phyloP scores from a whole-genome alignment of 345 rosid genomes.

The Salix udensis region DNA sequence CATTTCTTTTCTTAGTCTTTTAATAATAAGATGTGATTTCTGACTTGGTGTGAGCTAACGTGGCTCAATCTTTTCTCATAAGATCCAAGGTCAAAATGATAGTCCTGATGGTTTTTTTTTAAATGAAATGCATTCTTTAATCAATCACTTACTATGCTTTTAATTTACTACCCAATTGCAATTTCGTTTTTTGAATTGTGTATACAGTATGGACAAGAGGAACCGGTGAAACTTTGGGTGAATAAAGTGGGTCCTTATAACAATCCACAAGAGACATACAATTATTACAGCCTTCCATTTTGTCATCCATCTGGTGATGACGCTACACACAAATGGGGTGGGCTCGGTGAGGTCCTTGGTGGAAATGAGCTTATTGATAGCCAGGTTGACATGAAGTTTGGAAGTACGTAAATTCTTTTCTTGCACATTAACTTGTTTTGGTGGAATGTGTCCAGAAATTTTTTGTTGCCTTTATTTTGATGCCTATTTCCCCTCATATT shows the following conservation, averaged over 20 bases:
- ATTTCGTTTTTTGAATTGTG: neutral
- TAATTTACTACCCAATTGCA: neutral
- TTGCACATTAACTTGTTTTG: neutral
- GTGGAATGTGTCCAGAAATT: conserved; percentile 2
- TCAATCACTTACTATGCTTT: neutral
- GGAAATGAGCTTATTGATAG: conserved; percentile 99
- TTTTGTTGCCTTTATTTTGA: neutral
- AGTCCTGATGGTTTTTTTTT: neutral
- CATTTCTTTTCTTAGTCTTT: too few species aligned
- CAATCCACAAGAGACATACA: conserved; percentile 99
- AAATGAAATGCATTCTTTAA: neutral
- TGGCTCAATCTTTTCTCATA: neutral
- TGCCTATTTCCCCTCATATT: neutral
- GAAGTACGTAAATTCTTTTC: conserved; percentile 49
- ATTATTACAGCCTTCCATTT: conserved; percentile 97
- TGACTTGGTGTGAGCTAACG: too few species aligned
- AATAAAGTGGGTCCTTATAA: conserved; percentile 99
- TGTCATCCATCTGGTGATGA: conserved; percentile 59
- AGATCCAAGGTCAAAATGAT: neutral
- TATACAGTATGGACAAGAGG: conserved; percentile 74
- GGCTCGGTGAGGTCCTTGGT: conserved; percentile 99
- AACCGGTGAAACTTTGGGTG: conserved; percentile 89
- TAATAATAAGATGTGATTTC: too few species aligned
- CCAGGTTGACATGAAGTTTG: conserved; percentile 71
- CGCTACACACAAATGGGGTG: conserved; percentile 93